Conservation (phyloP, 192 early-diverging fungal species). For the Coemansia sp. region DNA sequence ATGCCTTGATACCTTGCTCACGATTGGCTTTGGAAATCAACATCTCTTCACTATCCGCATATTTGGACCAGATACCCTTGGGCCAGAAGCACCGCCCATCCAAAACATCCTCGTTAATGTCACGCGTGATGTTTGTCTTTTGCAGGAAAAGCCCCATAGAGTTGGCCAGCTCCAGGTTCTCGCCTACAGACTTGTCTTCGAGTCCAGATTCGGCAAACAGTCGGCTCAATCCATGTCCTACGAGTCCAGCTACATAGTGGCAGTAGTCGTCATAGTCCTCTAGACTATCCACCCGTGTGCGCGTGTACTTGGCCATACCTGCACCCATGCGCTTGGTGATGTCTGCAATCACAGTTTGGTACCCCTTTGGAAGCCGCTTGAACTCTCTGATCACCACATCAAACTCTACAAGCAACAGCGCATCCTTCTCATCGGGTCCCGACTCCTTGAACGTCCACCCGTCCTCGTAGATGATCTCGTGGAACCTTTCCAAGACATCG, state of each 20-base stretch:
- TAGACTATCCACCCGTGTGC: conserved; percentile 61
- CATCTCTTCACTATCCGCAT: conserved; percentile 66
- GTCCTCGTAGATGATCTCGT: conserved; percentile 70
- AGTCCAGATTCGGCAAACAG: conserved; percentile 86
- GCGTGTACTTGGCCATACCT: conserved; percentile 91
- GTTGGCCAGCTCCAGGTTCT: conserved; percentile 64
- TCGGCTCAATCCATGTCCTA: conserved; percentile 87
- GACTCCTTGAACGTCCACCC: conserved; percentile 81
- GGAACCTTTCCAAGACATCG: conserved; percentile 73
- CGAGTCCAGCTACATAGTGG: conserved; percentile 95
- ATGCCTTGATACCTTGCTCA: conserved; percentile 67
- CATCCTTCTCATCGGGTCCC: conserved; percentile 93
- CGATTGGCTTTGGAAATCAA: conserved; percentile 68
- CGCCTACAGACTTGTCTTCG: conserved; percentile 58
- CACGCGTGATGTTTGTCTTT: conserved; percentile 97
- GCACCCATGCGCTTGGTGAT: conserved; percentile 90
- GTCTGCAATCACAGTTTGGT: conserved; percentile 84
- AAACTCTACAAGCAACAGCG: conserved; percentile 83
- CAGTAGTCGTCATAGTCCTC: conserved; percentile 96
- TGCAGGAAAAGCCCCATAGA: conserved; percentile 98
- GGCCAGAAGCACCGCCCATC: conserved; percentile 97
- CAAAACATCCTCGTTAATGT: conserved; percentile 85
- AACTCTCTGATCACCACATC: conserved; percentile 89
- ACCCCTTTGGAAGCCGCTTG: conserved; percentile 64
- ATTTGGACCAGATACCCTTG: conserved; percentile 85